Evolutionary conservation across 306 rosid genomes (phyloP), one percentile per base, ranked within the genome.

Genomic region (Biancaea sappan): DNA sequence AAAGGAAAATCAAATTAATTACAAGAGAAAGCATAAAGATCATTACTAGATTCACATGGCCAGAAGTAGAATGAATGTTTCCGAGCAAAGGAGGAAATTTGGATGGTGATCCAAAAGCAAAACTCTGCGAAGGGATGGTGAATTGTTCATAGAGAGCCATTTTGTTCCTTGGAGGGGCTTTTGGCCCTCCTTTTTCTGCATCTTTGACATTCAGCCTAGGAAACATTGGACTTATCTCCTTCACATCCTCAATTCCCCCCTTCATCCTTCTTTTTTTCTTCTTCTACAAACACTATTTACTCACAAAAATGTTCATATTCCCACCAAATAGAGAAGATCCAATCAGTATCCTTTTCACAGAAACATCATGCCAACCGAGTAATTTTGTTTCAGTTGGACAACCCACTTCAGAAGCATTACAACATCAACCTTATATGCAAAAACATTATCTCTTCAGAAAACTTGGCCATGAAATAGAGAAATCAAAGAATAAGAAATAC

Each of bases 131-230:
- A 79, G 95, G 87, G 21, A 75, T 71, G 73, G 77, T 83, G 72
- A 83, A 79, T 77, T 84, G 88, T 77, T 87, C 91, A 78, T 84
- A 84, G 40, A 89, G 89, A 83, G 93, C 96, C 97, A 89, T 92
- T 62, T 92, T 92, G 80, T 88, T 89, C 83, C 96, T 89, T 76
- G 93, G 90, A 46, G 95, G 96, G 67, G 91, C 88, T 80, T 84
- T 89, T 32, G 87, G 89, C 11, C 93, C 93, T 80, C 93, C 88
- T 82, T 83, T 89, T 57, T 81, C 90, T 26, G 93, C 79, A 76
- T 89, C 96, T 53, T 83, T 88, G 32, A 92, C 84, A 86, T 86
- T 86, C 54, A 92, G 78, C 91, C 96, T 89, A 19, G 91, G 87
- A 51, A 86, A 89, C 91, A 92, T 87, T 46, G 96, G 93, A 29